Evolutionary conservation across 1,139 yeast species (phyloP), one percentile per base, ranked within the genome.

Genomic region (Yamadazyma epiphylla): DNA sequence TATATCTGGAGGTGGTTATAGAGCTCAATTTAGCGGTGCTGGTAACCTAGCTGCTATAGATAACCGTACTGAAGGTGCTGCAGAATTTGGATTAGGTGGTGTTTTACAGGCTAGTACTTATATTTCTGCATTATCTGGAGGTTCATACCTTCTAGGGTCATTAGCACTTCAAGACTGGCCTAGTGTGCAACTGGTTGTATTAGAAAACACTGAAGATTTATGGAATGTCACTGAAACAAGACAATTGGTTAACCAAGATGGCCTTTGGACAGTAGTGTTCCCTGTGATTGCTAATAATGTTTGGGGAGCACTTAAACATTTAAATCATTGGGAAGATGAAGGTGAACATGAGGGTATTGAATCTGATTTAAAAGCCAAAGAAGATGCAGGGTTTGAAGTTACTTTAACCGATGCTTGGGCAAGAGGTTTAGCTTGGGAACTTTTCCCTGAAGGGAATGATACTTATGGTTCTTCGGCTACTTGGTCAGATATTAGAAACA

Each of bases 11-110:
- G 96, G 96, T 47, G 94, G 96, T 3, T 87, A 85, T 58, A 72
- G 96, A 36, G 95, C 96, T 30, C 85, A 87, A 95, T 60, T 87
- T 25, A 60, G 69, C 33, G 95, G 95, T n/a, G 96, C 95, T 2
- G 96, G 96, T 24, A 79, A 80, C 53, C 57, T 87, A 24, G 65
- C 89, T 11, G 96, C 91, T 1, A 57, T 86, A 37, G 96, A 88
- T 52, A 72, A 75, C 45, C 69, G 96, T 47, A 81, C 94, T 5
- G 58, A 53, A 2, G 63, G 63, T 16, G 72, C 73, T 4, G 36
- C 39, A 6, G 72, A 71, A 4, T 19, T 33, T 7, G 48, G 46
- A 3, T 49, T 65, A 29, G 66, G 65, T 2, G 71, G 72, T 1
- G 40, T 66, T 16, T 48, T 66, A 23, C 70, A 66, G 36, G 46